These are phyloP conservation scores for Botryotinia globosa DNA, from an alignment of 2,329 filamentous ascomycete genomes.

Conservation along the genomic window DNA sequence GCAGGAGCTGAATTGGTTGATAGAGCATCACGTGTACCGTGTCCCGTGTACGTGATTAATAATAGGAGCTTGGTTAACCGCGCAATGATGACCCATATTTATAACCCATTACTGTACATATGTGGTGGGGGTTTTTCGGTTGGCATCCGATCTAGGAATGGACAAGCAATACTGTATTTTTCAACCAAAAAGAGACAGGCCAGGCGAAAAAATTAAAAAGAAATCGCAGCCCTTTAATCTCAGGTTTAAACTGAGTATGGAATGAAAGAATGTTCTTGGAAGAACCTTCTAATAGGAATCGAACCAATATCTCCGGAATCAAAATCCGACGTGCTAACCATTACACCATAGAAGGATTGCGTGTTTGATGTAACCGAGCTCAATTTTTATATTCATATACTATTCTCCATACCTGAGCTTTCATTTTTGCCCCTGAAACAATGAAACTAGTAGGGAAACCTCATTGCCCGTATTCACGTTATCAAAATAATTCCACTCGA, in stretches of 20 bases:
- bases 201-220: not conserved
- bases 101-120: not conserved
- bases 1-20: not conserved
- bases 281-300: slow-evolving; percentile 23
- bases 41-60: not conserved
- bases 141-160: not conserved
- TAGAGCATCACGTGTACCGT: not conserved
- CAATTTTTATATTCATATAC: fast-evolving
- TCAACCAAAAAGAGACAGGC: too few relatives aligned
- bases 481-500: not conserved
- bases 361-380: fast-evolving
- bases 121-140: not conserved
- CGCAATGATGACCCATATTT: not conserved
- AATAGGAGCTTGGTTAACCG: not conserved
- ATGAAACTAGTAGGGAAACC: not conserved
- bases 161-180: not conserved
- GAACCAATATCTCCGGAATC: slow-evolving; percentile 14
- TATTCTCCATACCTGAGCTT: fast-evolving
- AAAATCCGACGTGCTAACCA: slow-evolving; percentile 22
- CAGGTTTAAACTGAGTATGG: slow-evolving; percentile 17
- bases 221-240: not conserved
- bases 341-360: slow-evolving; percentile 21
- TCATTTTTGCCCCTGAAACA: too few relatives aligned
- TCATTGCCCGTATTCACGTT: not conserved
- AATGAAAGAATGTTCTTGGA: slow-evolving; percentile 7